A percentile compares a stretch with the other conserved stretches of the same genome.
Evolutionary conservation across 2,329 filamentous ascomycete species (phyloP).

Genomic region (Pleochaeta shiraiana): DNA sequence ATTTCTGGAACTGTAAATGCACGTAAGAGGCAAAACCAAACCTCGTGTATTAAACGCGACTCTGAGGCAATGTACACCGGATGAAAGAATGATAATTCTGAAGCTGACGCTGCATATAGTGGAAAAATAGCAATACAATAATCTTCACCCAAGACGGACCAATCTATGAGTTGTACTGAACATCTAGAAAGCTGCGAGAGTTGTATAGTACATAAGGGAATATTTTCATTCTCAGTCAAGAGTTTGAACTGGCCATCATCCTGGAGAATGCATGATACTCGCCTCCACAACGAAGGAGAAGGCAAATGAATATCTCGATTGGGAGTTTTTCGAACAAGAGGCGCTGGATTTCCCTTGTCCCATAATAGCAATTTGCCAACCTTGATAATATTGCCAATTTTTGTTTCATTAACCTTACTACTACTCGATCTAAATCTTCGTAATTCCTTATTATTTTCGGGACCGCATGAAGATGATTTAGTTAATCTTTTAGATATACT

Average conservation of each 20-base stretch:
- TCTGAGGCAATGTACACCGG: constrained; percentile 81
- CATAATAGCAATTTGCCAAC: constrained; percentile 79
- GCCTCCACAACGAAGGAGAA: constrained; percentile 46
- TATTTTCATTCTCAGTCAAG: constrained; percentile 65
- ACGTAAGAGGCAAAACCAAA: constrained; percentile 84
- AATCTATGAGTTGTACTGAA: constrained; percentile 75
- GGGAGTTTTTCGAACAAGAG: constrained; percentile 26
- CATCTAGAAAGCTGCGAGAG: constrained; percentile 74
- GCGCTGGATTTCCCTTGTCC: constrained; percentile 46
- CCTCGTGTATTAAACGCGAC: constrained; percentile 76
- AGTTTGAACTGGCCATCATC: constrained; percentile 92
- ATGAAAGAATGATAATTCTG: constrained; percentile 53
- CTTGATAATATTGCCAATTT: constrained; percentile 75
- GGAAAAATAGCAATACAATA: constrained; percentile 93
- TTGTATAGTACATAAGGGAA: constrained; percentile 62
- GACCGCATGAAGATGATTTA: constrained; percentile 11
- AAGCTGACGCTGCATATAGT: constrained; percentile 60
- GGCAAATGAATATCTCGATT: constrained; percentile 32
- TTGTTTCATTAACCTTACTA: constrained; percentile 23
- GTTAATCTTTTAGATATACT: constrained; percentile 10
- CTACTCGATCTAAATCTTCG: constrained; percentile 20
- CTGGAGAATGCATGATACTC: constrained; percentile 78
- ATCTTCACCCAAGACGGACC: constrained; percentile 77
- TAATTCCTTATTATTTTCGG: constrained; percentile 21
- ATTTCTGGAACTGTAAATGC: constrained; percentile 86